Evolutionary conservation across 371 early-diverging fungal species (phyloP).

Genomic region (Circinella umbellata): DNA sequence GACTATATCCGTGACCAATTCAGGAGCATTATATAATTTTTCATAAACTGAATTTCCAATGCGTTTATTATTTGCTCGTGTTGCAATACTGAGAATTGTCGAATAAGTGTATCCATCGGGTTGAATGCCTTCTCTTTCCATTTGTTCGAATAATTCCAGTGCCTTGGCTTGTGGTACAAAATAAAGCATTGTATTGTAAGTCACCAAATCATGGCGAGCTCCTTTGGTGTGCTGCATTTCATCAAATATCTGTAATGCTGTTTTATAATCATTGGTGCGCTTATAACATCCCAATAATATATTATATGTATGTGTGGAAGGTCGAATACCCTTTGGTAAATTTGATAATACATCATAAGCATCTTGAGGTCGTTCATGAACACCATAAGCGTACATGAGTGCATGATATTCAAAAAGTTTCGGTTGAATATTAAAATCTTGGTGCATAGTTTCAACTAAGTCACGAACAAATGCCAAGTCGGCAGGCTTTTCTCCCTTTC

Average conservation of each 20-base stretch:
- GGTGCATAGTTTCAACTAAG: slow-evolving; percentile 31
- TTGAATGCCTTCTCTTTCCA: slow-evolving; percentile 29
- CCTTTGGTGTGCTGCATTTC: slow-evolving; percentile 37
- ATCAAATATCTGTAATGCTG: slow-evolving; percentile 34
- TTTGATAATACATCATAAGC: slow-evolving; percentile 28
- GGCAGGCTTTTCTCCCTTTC: slow-evolving; percentile 20
- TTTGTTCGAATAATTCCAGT: slow-evolving; percentile 34
- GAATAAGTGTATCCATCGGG: slow-evolving; percentile 58
- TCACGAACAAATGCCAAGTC: slow-evolving; percentile 33
- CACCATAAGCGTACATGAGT: slow-evolving; percentile 41
- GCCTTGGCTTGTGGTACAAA: slow-evolving; percentile 24
- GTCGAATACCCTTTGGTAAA: slow-evolving; percentile 37
- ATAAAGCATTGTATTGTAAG: slow-evolving; percentile 52
- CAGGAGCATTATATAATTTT: neutral
- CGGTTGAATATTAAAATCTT: slow-evolving; percentile 19
- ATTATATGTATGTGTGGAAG: slow-evolving; percentile 50
- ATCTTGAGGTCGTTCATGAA: slow-evolving; percentile 30
- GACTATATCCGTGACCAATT: slow-evolving; percentile 18
- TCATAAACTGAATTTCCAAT: slow-evolving; percentile 27
- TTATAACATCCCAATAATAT: slow-evolving; percentile 58
- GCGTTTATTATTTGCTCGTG: slow-evolving; percentile 19
- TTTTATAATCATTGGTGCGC: slow-evolving; percentile 34
- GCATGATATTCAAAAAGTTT: slow-evolving; percentile 45
- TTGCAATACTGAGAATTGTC: slow-evolving; percentile 47
- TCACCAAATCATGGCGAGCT: slow-evolving; percentile 44